Evolutionary conservation across 2,329 filamentous ascomycete species (phyloP), one percentile per base, ranked within the genome.

Genomic region (Colletotrichum noveboracense): DNA sequence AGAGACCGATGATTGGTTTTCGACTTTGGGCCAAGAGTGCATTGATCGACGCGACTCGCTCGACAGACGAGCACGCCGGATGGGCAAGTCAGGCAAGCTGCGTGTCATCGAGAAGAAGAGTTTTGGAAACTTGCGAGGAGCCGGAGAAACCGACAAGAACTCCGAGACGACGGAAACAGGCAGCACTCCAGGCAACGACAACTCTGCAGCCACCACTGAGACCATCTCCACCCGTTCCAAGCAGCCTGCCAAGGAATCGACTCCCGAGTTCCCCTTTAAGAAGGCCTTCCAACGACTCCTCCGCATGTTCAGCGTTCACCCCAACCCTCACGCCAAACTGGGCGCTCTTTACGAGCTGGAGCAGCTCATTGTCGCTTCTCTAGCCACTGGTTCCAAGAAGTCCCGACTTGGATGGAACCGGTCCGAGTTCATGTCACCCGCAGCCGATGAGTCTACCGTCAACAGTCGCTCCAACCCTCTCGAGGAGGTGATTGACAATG

Each of bases 1-100:
- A 56, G 97, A 99, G 86, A 98, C 96, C 1, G 97, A 98, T 83
- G 89, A 89, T 5, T 98, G 96, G 94, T 97, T 98, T 79, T 89
- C 91, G 68, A 91, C 91, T 16, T 83, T 96, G 8, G 91, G 92
- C 4, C 90, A 93, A 79, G 87, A 93, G 78, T 93, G 91, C 80
- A 91, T 93, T 68, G 91, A 93, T 52, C 88, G 91, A 30, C 91
- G 89, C 62, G 90, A 93, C 66, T 87, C 89, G 5, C 84, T 89
- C 36, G 88, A 91, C 75, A 85, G 86, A 52, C 87, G 88, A 64
- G 86, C 86, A 66, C 81, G 87, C 76, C 81, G 87, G 75, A 79
- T 80, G 24, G 74, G 74, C 77, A 88, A 86, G 64, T 80, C 81
- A 61, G 87, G 86, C 75, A 86, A 88, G 76, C 84, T 86, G 71